These are phyloP conservation scores for Panaeolus cyanescens DNA, from an alignment of 768 basidiomycete species.

Conservation along the genomic window DNA sequence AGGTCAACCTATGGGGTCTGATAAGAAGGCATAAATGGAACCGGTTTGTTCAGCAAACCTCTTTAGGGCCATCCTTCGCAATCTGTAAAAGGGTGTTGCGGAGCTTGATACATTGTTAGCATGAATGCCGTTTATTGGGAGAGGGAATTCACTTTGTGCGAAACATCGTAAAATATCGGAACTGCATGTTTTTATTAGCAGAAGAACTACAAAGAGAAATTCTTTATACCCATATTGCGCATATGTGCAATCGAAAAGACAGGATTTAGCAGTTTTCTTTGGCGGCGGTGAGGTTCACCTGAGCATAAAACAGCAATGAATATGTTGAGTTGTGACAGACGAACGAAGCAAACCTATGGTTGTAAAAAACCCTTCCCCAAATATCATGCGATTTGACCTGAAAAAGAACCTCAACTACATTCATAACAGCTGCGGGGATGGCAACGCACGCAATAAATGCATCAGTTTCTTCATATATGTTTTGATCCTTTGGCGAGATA, in stretches of 20 bases:
- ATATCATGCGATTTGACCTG: not conserved
- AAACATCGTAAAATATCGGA: conserved; percentile 6
- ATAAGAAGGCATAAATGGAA: not conserved
- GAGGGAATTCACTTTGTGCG: not conserved
- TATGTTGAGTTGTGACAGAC: not conserved
- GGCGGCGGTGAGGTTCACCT: not conserved
- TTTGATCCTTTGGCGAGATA: not conserved
- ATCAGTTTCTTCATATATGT: not conserved
- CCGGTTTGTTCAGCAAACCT: conserved; percentile 8
- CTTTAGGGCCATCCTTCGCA: conserved; percentile 9
- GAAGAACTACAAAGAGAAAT: too few relatives aligned
- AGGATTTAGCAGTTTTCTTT: conserved; percentile 22
- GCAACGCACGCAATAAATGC: not conserved
- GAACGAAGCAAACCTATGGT: not conserved
- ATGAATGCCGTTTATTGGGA: not conserved
- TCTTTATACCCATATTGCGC: conserved; percentile 23
- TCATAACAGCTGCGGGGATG: not conserved
- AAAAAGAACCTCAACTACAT: not conserved
- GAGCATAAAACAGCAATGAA: not conserved
- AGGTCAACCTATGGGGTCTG: conserved; percentile 23
- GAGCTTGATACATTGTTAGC: not conserved
- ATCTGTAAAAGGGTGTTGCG: conserved; percentile 3
- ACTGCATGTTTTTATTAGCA: too few relatives aligned
- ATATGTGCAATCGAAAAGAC: not conserved
- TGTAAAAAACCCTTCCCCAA: conserved; percentile 3